These are phyloP conservation scores for Ceratocystiopsis brevicomis DNA, from an alignment of 2,329 filamentous ascomycete species.

Conservation along the genomic window DNA sequence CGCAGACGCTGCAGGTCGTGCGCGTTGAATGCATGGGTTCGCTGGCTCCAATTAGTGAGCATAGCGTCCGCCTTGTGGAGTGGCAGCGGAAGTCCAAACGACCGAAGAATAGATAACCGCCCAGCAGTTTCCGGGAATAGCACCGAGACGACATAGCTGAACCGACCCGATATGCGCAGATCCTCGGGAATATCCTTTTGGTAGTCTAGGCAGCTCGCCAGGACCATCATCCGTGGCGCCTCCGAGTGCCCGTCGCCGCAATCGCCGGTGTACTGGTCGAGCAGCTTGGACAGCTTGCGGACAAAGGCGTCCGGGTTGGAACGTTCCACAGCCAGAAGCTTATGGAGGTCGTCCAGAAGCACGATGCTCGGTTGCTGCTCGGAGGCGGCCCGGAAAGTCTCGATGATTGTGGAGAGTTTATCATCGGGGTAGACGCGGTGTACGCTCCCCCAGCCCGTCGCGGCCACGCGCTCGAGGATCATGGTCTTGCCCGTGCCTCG, in stretches of 20 bases:
- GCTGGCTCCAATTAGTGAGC: constrained; percentile 44
- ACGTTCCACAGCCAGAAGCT: constrained; percentile 43
- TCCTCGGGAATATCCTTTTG: constrained; percentile 51
- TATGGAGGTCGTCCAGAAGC: constrained; percentile 60
- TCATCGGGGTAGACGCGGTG: constrained; percentile 38
- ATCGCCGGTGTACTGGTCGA: constrained; percentile 21
- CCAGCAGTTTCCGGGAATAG: constrained; percentile 56
- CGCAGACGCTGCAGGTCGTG: constrained; percentile 28
- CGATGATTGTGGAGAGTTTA: constrained; percentile 41
- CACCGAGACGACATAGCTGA: constrained; percentile 50
- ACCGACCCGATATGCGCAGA: constrained; percentile 44
- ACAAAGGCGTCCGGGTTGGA: constrained; percentile 30
- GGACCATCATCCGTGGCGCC: constrained; percentile 43
- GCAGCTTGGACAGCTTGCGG: constrained; percentile 30
- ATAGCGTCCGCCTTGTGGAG: constrained; percentile 29
- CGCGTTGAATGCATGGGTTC: constrained; percentile 75
- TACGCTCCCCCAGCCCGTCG: constrained; percentile 51
- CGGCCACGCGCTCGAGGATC: constrained; percentile 48
- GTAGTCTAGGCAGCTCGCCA: constrained; percentile 55
- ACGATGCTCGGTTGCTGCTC: constrained; percentile 57
- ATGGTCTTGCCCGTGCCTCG: constrained; percentile 71
- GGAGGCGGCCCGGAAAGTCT: constrained; percentile 50
- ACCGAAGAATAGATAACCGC: constrained; percentile 55
- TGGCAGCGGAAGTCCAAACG: constrained; percentile 30
- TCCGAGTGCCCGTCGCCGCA: constrained; percentile 5